A percentile compares a stretch with the other conserved stretches of the same genome.
phyloP scores from a whole-genome alignment of 2,329 filamentous ascomycete genomes.

The Botrytis elliptica region DNA sequence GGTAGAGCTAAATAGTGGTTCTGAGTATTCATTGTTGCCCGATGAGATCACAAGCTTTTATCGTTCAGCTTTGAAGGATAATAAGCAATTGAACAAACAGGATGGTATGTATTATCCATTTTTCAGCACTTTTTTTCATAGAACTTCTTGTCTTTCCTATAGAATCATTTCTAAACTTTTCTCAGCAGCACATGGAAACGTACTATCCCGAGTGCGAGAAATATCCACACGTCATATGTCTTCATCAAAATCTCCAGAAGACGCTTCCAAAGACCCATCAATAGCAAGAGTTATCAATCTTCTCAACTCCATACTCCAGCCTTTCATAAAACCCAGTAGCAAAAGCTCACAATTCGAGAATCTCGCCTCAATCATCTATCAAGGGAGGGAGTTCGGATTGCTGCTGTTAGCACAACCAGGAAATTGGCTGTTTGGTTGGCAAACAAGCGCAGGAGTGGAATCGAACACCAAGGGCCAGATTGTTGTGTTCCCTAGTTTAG shows the following conservation, averaged over 20 bases:
- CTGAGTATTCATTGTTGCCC: constrained; percentile 14
- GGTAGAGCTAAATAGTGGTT: background rate
- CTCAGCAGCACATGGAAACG: background rate
- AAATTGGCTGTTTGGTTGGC: constrained; percentile 14
- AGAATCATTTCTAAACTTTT: background rate
- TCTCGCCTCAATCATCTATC: constrained; percentile 16
- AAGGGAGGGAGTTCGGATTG: constrained; percentile 17
- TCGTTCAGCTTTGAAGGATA: background rate
- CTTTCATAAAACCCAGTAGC: background rate
- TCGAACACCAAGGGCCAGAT: background rate
- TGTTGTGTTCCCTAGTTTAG: constrained; percentile 17
- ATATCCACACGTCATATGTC: background rate
- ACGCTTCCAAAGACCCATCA: background rate
- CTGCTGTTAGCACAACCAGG: constrained; percentile 17
- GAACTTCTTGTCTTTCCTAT: background rate
- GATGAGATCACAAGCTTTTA: constrained; percentile 8
- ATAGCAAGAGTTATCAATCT: background rate
- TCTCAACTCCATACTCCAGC: background rate
- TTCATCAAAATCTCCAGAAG: background rate
- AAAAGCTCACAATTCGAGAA: constrained; percentile 10
- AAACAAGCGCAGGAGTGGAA: background rate
- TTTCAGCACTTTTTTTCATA: background rate
- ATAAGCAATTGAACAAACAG: background rate
- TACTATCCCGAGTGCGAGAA: constrained; percentile 8
- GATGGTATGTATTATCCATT: background rate